Evolutionary conservation across 176 grass and related monocot species (phyloP), one percentile per base, ranked within the genome.

Genomic region (Carex parvula): DNA sequence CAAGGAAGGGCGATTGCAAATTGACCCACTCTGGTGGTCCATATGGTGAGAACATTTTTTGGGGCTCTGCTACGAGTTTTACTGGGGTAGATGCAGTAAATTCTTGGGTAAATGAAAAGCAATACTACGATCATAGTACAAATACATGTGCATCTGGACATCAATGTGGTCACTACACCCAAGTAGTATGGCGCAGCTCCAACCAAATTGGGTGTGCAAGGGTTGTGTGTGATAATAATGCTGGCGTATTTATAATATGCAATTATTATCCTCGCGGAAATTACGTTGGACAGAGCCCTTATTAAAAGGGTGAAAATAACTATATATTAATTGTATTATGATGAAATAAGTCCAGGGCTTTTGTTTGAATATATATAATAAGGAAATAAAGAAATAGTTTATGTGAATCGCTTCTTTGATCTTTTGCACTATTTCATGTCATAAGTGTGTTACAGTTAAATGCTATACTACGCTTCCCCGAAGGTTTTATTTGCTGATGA

Each of bases 11-110:
- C 16, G 80, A 89, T 70, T 91, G 92, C 87, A 1, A 10, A 5
- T 74, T 91, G 11, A 3, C 35, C 52, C 89, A 90, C 92, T 91
- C 89, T 7, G 50, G 64, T 16, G 85, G 92, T 9, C 33, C 26
- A 57, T 94, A 91, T 37, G 92, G 89, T 15, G 87, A 94, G 82
- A 94, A 91, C 85, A 0, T 94, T 64, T 94, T 81, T 76, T 15
- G 32, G 85, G 82, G 89, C n/a, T 70, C 16, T 13, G 78, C 82
- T 53, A 14, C 32, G 0, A n/a, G 30, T 76, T 91, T 20, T 69
- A 56, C 79, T 1, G 89, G 84, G 6, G 15, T 62, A 0, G 57
- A 87, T 74, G 91, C 87, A 35, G 82, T 93, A 0, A 66, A 39
- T 0, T 0, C 0, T 11, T 94, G 91, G 89, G 82, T 87, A 16